Base-by-base conservation (phyloP, 768 basidiomycete species). In the Favolaschia claudopus region DNA sequence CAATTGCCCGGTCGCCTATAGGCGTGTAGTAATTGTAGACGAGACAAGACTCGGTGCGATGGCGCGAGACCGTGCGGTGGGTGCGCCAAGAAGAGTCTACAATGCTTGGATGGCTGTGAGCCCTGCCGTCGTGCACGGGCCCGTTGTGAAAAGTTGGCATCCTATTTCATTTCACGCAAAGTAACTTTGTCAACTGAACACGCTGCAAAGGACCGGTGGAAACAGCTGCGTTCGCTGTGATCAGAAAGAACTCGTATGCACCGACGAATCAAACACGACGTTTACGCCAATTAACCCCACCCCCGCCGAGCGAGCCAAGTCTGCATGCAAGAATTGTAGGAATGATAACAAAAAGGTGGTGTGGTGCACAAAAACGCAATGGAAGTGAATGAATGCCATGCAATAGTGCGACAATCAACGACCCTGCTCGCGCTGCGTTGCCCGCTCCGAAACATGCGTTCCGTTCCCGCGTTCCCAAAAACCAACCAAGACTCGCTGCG, bases 301-400 rank as follows among this genome's bases (percentile, higher is more conserved):
- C 63, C 76, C 62, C 53, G 40, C 60, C 65, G 86, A 87, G 58
- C 79, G 85, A 33, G 85, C 80, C 34, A 88, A 86, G 64, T 55
- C 84, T 54, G 86, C 87, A 2, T 88, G 87, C 70, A 78, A 80
- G 63, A 82, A 73, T 46, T 88, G 87, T 70, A 80, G 85, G 27
- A 81, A 81, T 60, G 86, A 87, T 64, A 88, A 88, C 66, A 88
- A 88, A 70, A 88, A 88, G 84, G 87, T 81, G 50, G 9, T 25
- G 32, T 6, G 67, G 49, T 28, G 38, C 40, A 38, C 38, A 20
- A 44, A 15, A 22, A 17, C 60, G 31, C 22, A 36, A 39, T 17
- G 25, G 22, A 58, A 17, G 43, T 47, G 14, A 24, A 14, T 67
- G 14, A 54, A 32, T 47, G 45, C 36, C 17, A 3, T 51, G 55